phyloP scores from a whole-genome alignment of 139 green algal species.

The Chlamydomonas schloesseri region DNA sequence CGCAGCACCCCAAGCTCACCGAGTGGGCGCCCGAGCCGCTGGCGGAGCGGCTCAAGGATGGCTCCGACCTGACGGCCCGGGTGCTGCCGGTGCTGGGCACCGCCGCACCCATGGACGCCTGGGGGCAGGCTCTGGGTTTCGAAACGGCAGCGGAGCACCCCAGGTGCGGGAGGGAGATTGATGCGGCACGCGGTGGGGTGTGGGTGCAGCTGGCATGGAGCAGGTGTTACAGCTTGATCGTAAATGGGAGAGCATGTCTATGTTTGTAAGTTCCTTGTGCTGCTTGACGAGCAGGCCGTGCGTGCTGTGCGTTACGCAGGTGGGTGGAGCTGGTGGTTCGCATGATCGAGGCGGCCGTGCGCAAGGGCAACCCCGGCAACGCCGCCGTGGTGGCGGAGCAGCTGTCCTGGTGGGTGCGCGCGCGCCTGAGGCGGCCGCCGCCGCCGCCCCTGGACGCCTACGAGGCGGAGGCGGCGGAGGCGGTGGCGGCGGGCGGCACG shows the following conservation, averaged over 20 bases:
- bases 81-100: conserved; percentile 53
- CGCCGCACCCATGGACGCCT: conserved; percentile 49
- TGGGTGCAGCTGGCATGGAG: too few species aligned
- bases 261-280: too few species aligned
- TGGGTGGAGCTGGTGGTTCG: conserved; percentile 66
- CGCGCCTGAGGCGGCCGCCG: conserved; percentile 14
- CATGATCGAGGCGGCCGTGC: conserved; percentile 56
- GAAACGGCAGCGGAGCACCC: conserved; percentile 46
- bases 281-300: too few species aligned
- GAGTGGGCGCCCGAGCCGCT: conserved; percentile 27
- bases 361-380: conserved; percentile 40
- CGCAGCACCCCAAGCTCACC: conserved; percentile 25
- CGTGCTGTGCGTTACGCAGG: too few species aligned
- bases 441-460: conserved; percentile 20
- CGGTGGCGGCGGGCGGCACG: neutral
- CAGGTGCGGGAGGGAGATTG: conserved; percentile 24
- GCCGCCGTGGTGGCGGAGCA: conserved; percentile 41
- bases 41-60: conserved; percentile 40
- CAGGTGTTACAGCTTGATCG: too few species aligned
- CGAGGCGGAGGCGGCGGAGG: neutral
- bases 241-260: too few species aligned
- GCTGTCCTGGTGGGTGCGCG: conserved; percentile 44
- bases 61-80: conserved; percentile 41
- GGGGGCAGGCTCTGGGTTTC: conserved; percentile 42
- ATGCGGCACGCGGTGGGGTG: too few species aligned